Evolutionary conservation across 208 protist genomes (phyloP).

Genomic region (Acanthamoeba healyi): DNA sequence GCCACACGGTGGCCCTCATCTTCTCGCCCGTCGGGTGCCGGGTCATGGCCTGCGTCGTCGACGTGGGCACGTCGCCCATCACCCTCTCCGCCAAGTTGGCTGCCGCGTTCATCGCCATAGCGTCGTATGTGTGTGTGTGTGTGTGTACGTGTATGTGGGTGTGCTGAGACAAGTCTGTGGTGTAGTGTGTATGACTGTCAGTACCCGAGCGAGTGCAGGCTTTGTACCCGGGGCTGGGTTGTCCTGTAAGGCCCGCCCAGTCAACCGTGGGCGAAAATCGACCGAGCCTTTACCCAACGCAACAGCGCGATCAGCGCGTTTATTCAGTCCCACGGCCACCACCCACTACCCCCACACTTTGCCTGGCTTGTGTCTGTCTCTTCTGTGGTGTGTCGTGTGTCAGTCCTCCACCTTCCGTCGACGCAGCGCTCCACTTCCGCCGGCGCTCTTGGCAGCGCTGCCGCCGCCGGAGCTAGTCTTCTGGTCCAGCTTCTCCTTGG

Average conservation of each 20-base stretch:
- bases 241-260: too few species aligned
- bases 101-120: not conserved
- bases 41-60: not conserved
- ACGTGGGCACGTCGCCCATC: constrained; percentile 4
- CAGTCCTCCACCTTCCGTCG: not conserved
- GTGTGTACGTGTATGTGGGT: not conserved
- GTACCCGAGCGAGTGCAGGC: too few species aligned
- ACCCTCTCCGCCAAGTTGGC: not conserved
- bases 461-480: not conserved
- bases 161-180: not conserved
- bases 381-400: too few species aligned
- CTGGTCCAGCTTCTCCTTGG: not conserved
- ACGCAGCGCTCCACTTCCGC: not conserved
- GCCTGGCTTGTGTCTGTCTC: too few species aligned
- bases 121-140: not conserved
- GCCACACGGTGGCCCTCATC: constrained; percentile 78
- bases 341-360: not conserved
- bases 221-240: too few species aligned
- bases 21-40: constrained; percentile 32
- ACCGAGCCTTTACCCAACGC: too few species aligned
- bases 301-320: too few species aligned
- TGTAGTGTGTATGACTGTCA: too few species aligned
- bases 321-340: too few species aligned
- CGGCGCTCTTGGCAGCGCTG: not conserved
- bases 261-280: not conserved